Base-by-base conservation (phyloP, 352 stramenopile genomes). In the Thalassiosira exigua region DNA sequence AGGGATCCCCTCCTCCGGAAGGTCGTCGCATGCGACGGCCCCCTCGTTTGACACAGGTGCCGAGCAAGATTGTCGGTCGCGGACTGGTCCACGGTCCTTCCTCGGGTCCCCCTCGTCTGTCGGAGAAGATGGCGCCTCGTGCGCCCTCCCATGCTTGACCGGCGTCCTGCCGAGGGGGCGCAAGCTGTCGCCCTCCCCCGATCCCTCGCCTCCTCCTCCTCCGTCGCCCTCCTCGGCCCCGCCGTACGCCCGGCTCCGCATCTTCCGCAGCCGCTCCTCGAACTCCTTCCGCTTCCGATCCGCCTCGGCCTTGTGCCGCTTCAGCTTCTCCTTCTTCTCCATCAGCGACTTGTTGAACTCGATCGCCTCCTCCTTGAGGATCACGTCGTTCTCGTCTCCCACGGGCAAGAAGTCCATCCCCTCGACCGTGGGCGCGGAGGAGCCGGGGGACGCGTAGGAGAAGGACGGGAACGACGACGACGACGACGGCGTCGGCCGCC, bases 321-420 rank as follows among this genome's bases (percentile, higher is more conserved):
- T 36, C n/a, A 84, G 54, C n/a, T 68, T 53, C 26, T 79, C 75
- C 24, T 71, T 79, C 33, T 69, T 50, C 64, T 79, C 75, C 12
- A 79, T 26, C 1, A 84, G 64, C 30, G 69, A 75, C 36, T 48
- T 69, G 9, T 51, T 48, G 30, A 58, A 74, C 41, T 69, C 58
- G 2, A 69, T 39, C 54, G 76, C 42, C 26, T 72, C 57, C 39
- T 62, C 51, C 29, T 82, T 72, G 2, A 74, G 17, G 21, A 50
- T 30, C 3, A 73, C 66, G 2, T 58, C 66, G 22, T 19, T 48
- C 27, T 76, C 54, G 12, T 19, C 36, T 1, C 19, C 42, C 0
- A 32, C 39, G 12, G 26, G 57, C n/a, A 32, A 22, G 39, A 44
- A 42, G 17, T 32, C 19, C 24, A 48, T 33, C 12, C 44, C 33